These are phyloP conservation scores for Heterococcus sp. DNA, from an alignment of 108 stramenopile genomes.

Conservation along the genomic window DNA sequence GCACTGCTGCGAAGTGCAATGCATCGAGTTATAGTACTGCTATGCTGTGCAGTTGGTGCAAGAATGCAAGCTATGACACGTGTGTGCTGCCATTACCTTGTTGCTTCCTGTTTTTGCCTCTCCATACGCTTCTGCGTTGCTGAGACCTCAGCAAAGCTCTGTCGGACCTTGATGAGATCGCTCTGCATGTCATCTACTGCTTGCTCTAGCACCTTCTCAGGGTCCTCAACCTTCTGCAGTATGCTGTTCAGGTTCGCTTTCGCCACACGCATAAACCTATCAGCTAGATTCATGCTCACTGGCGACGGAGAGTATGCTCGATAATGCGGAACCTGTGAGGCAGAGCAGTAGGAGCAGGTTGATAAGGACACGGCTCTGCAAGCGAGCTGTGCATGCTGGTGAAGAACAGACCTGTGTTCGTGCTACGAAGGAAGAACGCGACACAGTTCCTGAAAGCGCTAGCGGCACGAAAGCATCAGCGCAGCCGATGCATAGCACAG, in stretches of 20 bases:
- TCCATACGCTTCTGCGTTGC: slow-evolving; percentile 84
- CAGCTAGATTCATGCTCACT: slow-evolving; percentile 47
- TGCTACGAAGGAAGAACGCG: too few species aligned
- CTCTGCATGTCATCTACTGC: slow-evolving; percentile 94
- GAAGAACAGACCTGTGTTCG: too few species aligned
- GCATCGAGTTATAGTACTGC: too few species aligned
- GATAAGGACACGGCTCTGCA: too few species aligned
- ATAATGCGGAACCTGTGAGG: neutral
- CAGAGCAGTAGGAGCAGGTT: neutral
- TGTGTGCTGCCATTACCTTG: too few species aligned
- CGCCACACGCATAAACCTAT: slow-evolving; percentile 53
- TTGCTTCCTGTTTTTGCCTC: slow-evolving; percentile 35
- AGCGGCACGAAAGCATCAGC: neutral
- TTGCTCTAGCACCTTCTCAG: slow-evolving; percentile 92
- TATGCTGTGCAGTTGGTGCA: too few species aligned
- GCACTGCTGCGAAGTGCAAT: too few species aligned
- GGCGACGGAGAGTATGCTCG: neutral
- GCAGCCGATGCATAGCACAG: too few species aligned
- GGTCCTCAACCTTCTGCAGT: slow-evolving; percentile 83
- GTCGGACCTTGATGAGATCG: slow-evolving; percentile 89
- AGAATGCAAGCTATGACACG: too few species aligned
- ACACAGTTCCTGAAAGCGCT: too few species aligned
- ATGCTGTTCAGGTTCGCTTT: slow-evolving; percentile 83
- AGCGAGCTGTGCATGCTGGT: too few species aligned
- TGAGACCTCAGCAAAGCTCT: slow-evolving; percentile 92